Base-by-base conservation (phyloP, 441 rosid species). In the Pelargonium australe region DNA sequence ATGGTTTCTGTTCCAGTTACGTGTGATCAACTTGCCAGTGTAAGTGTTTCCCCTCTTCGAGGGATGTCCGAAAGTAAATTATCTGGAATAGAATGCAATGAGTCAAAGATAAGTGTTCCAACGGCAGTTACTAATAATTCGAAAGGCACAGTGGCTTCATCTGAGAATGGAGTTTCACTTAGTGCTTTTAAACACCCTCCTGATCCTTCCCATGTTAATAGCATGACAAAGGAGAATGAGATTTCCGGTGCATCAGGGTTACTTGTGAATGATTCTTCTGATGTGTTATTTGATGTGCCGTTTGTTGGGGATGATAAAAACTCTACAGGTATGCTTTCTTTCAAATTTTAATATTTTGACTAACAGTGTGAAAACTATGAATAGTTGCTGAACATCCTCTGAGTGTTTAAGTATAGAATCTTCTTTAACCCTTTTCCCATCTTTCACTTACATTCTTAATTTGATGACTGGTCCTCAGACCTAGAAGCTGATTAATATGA, bases 1-100 rank as follows among this genome's bases (percentile, higher is more conserved):
- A 91, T 90, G 94, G 88, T 92, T 28, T 82, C 87, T 71, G 89
- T 86, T 73, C 97, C 97, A 68, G 89, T 85, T 77, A 71, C 76
- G 14, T 87, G 87, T 80, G 82, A 90, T 68, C 95, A 90, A 74
- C 75, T 80, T 81, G 86, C 84, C 51, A 79, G 79, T 70, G 81
- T 88, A 63, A 80, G 81, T 67, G 81, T 78, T 70, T 81, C 83
- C 34, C 81, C 85, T 70, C 84, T 78, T 74, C 79, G 72, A 11
- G 89, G 82, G 41, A 53, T 84, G 43, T 82, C 92, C 44, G 96
- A 86, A 72, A 71, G 82, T 78, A 89, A 83, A 82, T 73, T 79
- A 72, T 71, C 86, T 17, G 89, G 75, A 49, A 47, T 81, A 62
- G 89, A 86, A 62, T 74, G 90, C 61, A 85, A 77, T 49, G 96